phyloP scores from a whole-genome alignment of 495 filamentous ascomycete species.

The Tuber brumale region DNA sequence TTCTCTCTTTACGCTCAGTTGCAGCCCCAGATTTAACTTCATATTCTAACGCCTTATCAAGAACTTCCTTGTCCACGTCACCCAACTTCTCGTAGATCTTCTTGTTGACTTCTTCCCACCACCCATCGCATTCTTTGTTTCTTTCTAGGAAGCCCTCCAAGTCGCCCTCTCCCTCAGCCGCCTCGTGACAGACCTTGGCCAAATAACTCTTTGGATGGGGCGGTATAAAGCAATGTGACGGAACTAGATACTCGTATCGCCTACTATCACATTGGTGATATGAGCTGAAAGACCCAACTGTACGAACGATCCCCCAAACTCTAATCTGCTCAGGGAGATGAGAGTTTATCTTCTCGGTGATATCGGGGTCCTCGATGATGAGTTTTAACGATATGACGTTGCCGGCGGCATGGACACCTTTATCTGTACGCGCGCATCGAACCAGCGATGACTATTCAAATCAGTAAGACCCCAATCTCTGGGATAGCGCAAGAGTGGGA shows the following conservation, averaged over 20 bases:
- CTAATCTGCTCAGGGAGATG: constrained; percentile 79
- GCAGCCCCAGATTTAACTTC: constrained; percentile 43
- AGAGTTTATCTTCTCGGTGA: constrained; percentile 84
- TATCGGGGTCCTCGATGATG: constrained; percentile 82
- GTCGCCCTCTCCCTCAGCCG: constrained; percentile 63
- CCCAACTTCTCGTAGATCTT: constrained; percentile 64
- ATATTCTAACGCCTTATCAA: constrained; percentile 41
- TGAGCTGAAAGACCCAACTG: constrained; percentile 77
- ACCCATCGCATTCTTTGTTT: constrained; percentile 68
- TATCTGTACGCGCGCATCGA: constrained; percentile 91
- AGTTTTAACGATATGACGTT: constrained; percentile 94
- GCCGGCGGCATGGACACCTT: constrained; percentile 94
- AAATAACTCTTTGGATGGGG: constrained; percentile 82
- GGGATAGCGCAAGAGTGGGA: background rate
- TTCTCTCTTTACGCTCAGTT: constrained; percentile 3
- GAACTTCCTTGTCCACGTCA: constrained; percentile 22
- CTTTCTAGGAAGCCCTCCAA: constrained; percentile 59
- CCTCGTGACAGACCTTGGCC: constrained; percentile 66
- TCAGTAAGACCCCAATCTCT: background rate
- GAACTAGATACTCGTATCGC: constrained; percentile 94
- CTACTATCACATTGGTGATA: constrained; percentile 90
- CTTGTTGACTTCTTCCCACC: constrained; percentile 75
- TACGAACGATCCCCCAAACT: constrained; percentile 83
- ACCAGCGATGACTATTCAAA: constrained; percentile 66
- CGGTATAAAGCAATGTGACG: constrained; percentile 80